phyloP scores from a whole-genome alignment of 2,329 filamentous ascomycete genomes.

The Calonectria montana region DNA sequence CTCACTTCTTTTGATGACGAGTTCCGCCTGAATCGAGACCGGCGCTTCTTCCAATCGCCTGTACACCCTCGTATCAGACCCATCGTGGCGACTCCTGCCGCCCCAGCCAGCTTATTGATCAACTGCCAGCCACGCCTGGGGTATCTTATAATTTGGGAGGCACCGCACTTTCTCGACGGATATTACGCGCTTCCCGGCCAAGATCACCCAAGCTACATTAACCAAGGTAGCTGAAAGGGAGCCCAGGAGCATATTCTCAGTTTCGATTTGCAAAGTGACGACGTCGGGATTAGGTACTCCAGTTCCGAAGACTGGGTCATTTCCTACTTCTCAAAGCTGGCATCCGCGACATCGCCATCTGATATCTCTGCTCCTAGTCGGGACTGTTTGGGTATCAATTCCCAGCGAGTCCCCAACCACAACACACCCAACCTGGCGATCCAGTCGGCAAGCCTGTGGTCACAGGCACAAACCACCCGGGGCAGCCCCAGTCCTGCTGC shows the following conservation, averaged over 20 bases:
- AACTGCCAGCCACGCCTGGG: slow-evolving; percentile 25
- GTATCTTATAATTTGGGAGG: slow-evolving; percentile 27
- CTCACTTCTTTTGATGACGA: slow-evolving; percentile 33
- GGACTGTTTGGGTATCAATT: slow-evolving; percentile 50
- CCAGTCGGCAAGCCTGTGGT: slow-evolving; percentile 48
- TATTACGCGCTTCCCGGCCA: slow-evolving; percentile 22
- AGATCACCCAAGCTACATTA: slow-evolving; percentile 17
- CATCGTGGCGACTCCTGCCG: slow-evolving; percentile 26
- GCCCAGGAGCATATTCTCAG: slow-evolving; percentile 10
- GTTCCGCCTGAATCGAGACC: slow-evolving; percentile 31
- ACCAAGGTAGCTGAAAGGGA: slow-evolving; percentile 14
- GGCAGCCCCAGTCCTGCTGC: slow-evolving; percentile 47
- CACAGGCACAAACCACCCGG: slow-evolving; percentile 46
- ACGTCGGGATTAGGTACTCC: background rate
- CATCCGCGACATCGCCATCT: background rate
- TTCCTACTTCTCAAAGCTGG: slow-evolving; percentile 18
- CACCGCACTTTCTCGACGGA: slow-evolving; percentile 19
- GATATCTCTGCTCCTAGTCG: slow-evolving; percentile 27
- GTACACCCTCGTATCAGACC: slow-evolving; percentile 25
- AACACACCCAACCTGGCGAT: slow-evolving; percentile 48
- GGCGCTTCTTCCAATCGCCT: slow-evolving; percentile 13
- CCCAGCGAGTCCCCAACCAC: slow-evolving; percentile 47
- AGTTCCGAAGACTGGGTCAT: background rate
- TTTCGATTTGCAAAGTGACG: slow-evolving; percentile 1
- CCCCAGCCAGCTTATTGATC: slow-evolving; percentile 31